phyloP scores from a whole-genome alignment of 495 filamentous ascomycete species.

The Patellaria atrata region DNA sequence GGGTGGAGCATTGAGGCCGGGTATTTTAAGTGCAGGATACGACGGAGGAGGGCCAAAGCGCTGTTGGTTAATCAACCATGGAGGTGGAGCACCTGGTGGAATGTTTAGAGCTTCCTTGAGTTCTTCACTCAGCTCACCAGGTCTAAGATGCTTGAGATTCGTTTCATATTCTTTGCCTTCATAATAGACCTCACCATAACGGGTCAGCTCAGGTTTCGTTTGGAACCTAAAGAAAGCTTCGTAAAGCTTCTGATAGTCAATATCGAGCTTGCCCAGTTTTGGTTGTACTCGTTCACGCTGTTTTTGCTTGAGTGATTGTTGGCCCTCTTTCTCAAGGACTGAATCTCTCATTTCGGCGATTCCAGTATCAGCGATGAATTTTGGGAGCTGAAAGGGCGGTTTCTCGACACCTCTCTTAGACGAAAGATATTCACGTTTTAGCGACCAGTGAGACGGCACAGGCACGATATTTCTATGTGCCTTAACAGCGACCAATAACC shows the following conservation, averaged over 20 bases:
- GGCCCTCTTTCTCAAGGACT: constrained; percentile 85
- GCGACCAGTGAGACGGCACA: constrained; percentile 82
- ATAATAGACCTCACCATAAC: constrained; percentile 96
- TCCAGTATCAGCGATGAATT: constrained; percentile 95
- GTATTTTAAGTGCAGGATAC: constrained; percentile 83
- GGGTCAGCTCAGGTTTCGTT: constrained; percentile 83
- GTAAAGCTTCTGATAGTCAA: constrained; percentile 95
- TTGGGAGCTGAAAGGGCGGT: constrained; percentile 77
- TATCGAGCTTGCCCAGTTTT: constrained; percentile 94
- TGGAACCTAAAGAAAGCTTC: constrained; percentile 97
- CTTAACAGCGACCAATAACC: constrained; percentile 84
- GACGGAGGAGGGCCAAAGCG: constrained; percentile 83
- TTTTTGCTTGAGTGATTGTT: constrained; percentile 82
- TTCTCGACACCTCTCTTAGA: constrained; percentile 95
- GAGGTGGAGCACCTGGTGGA: constrained; percentile 82
- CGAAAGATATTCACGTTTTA: constrained; percentile 93
- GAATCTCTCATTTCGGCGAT: constrained; percentile 97
- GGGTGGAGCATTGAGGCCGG: constrained; percentile 87
- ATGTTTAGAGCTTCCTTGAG: constrained; percentile 90
- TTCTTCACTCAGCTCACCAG: constrained; percentile 80
- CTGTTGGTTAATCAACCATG: constrained; percentile 95
- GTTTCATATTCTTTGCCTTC: constrained; percentile 98
- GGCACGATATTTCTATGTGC: constrained; percentile 90
- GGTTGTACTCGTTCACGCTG: constrained; percentile 87
- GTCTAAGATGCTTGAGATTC: constrained; percentile 74